A percentile compares a stretch with the other conserved stretches of the same genome.
These are phyloP conservation scores for Stachybotrys chlorohalonatus DNA, from an alignment of 2,329 filamentous ascomycete genomes.

Conservation along the genomic window DNA sequence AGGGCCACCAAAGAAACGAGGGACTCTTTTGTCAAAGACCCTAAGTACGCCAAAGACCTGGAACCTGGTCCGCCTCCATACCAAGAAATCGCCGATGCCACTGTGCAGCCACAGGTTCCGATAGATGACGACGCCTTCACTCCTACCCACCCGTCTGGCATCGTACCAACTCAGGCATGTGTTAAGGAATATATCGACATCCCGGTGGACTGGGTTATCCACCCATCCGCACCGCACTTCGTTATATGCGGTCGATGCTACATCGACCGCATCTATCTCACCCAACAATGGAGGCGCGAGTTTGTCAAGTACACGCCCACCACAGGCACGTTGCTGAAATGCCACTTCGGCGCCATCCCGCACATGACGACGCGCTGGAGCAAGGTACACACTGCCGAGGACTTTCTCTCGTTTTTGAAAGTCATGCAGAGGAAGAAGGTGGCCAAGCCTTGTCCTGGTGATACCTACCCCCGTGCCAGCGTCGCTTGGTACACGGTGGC, in stretches of 20 bases:
- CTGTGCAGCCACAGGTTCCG: not conserved
- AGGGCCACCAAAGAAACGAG: constrained; percentile 1
- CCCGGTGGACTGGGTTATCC: constrained; percentile 4
- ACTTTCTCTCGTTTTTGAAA: constrained; percentile 2
- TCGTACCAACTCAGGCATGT: not conserved
- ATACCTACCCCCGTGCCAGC: not conserved
- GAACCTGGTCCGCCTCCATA: constrained; percentile 2
- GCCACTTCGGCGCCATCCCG: constrained; percentile 2
- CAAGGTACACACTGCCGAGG: constrained; percentile 3
- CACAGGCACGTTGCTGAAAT: not conserved
- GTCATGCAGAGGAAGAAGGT: constrained; percentile 3
- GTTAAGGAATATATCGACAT: constrained; percentile 1
- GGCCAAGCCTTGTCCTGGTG: constrained; percentile 1
- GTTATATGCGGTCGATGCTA: constrained; percentile 3
- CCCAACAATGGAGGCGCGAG: constrained; percentile 3
- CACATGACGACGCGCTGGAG: constrained; percentile 2
- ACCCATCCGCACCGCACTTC: constrained; percentile 3
- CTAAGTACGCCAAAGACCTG: not conserved
- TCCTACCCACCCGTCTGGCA: constrained; percentile 1
- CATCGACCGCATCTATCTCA: constrained; percentile 2
- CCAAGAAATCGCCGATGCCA: constrained; percentile 2
- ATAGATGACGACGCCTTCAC: not conserved
- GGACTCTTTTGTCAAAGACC: not conserved
- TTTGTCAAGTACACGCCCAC: constrained; percentile 2
- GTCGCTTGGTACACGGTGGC: not conserved